Evolutionary conservation across 768 basidiomycete genomes (phyloP), one percentile per base, ranked within the genome.

Genomic region (Mycena vulgaris): DNA sequence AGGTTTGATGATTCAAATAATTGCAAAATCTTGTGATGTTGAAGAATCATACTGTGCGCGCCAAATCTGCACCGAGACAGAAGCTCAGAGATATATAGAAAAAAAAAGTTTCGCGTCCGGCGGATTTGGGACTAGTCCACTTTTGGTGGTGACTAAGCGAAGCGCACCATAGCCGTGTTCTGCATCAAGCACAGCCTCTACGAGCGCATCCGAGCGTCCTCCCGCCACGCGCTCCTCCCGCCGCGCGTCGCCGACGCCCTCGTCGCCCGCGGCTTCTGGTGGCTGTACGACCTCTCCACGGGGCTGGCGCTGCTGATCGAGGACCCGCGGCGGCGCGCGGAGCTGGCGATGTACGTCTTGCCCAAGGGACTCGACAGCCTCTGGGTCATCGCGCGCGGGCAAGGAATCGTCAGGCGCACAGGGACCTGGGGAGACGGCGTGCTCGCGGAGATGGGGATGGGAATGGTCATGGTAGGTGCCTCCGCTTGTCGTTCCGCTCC

Each of bases 311-410:
- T 99, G 55, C 89, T 98, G 66, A 87, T 97, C 4, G 97, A 99
- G 76, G 96, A 95, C 76, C 92, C 89, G 82, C 88, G 92, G 75
- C 86, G 97, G 25, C 87, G 96, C 6, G 93, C 89, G 1, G 97
- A 98, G 81, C 83, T 98, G 70, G 95, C 96, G 68, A 95, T 96
- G 95, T 96, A 93, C 77, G 92, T 91, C 2, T 81, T 98, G 28
- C 97, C 97, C 3, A 95, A 96, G 79, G 95, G 89, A 0, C 79
- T 99, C 39, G 96, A 98, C 83, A 95, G 94, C 62, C 89, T 89
- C 21, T 98, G 96, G 96, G 85, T 91, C 0, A 89, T 90, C 77
- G 89, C 92, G 11, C 80, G 93, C 30, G 93, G 93, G 17, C 89
- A 90, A 69, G 93, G 93, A 1, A 89, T 89, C 81, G 92, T 96